Evolutionary conservation across 1,139 yeast genomes (phyloP).

Genomic region (Pichia sorboxylosa): DNA sequence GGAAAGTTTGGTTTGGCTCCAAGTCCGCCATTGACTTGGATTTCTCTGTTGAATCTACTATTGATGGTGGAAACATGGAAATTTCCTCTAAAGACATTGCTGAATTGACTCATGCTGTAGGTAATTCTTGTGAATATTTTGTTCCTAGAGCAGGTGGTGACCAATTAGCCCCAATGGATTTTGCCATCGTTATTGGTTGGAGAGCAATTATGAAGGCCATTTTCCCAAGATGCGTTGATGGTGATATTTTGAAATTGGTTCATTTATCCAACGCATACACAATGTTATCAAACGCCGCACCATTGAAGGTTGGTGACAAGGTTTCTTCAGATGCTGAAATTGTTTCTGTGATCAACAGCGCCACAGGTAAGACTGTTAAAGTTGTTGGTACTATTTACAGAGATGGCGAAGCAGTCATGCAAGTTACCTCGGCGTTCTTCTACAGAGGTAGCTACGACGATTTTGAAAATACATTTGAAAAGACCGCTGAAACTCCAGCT

Average conservation of each 20-base stretch:
- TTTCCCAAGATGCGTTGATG: slow-evolving; percentile 93
- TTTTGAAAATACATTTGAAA: slow-evolving; percentile 86
- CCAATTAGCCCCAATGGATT: slow-evolving; percentile 96
- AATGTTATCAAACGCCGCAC: slow-evolving; percentile 86
- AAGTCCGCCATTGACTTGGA: slow-evolving; percentile 42
- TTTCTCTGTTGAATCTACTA: slow-evolving; percentile 50
- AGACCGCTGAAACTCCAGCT: slow-evolving; percentile 77
- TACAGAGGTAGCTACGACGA: slow-evolving; percentile 88
- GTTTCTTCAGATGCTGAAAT: slow-evolving; percentile 77
- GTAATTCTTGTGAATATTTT: slow-evolving; percentile 93
- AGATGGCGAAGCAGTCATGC: slow-evolving; percentile 74
- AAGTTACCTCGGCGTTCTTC: slow-evolving; percentile 88
- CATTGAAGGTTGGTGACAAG: slow-evolving; percentile 78
- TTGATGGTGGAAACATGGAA: slow-evolving; percentile 58
- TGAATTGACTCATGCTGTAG: slow-evolving; percentile 94
- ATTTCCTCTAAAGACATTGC: slow-evolving; percentile 72
- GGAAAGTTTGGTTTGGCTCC: slow-evolving; percentile 93
- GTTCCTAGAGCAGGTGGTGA: slow-evolving; percentile 79
- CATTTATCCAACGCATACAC: slow-evolving; percentile 92
- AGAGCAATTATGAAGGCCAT: slow-evolving; percentile 93
- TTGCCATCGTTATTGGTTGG: slow-evolving; percentile 98
- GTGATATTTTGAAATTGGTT: slow-evolving; percentile 86
- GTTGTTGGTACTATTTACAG: slow-evolving; percentile 84
- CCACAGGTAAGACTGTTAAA: slow-evolving; percentile 91
- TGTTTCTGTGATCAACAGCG: slow-evolving; percentile 79